These are phyloP conservation scores for Metarhizium album DNA, from an alignment of 2,329 filamentous ascomycete species.

Conservation along the genomic window DNA sequence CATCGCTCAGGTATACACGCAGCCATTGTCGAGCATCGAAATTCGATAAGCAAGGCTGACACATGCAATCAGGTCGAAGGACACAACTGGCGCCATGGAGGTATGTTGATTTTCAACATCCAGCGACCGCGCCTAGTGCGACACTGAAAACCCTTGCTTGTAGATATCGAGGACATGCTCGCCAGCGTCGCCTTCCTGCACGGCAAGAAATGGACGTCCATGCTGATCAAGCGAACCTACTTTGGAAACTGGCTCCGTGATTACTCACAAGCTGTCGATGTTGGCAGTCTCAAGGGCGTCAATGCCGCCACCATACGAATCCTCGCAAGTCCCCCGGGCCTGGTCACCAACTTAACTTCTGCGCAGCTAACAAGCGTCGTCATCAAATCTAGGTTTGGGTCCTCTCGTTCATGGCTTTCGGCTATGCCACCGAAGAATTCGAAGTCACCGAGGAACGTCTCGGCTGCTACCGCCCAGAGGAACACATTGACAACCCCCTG, in stretches of 20 bases:
- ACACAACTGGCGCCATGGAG: conserved; percentile 59
- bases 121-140: not conserved
- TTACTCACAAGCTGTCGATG: conserved; percentile 76
- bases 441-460: conserved; percentile 73
- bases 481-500: conserved; percentile 66
- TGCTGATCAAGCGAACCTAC: conserved; percentile 68
- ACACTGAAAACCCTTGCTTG: not conserved
- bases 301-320: conserved; percentile 70
- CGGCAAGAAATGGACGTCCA: conserved; percentile 75
- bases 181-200: conserved; percentile 66
- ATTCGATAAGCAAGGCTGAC: not conserved
- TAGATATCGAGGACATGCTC: conserved; percentile 73
- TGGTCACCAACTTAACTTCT: not conserved
- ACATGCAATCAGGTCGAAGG: conserved; percentile 46
- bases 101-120: conserved; percentile 20
- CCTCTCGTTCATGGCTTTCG: conserved; percentile 69
- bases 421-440: conserved; percentile 78
- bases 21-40: not conserved
- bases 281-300: conserved; percentile 67
- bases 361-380: not conserved
- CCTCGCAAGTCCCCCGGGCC: conserved; percentile 34
- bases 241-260: conserved; percentile 84
- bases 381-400: conserved; percentile 51
- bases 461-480: conserved; percentile 70
- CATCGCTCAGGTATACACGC: conserved; percentile 34